Evolutionary conservation across 208 protist species (phyloP).

Genomic region (Novymonas esmeraldas): DNA sequence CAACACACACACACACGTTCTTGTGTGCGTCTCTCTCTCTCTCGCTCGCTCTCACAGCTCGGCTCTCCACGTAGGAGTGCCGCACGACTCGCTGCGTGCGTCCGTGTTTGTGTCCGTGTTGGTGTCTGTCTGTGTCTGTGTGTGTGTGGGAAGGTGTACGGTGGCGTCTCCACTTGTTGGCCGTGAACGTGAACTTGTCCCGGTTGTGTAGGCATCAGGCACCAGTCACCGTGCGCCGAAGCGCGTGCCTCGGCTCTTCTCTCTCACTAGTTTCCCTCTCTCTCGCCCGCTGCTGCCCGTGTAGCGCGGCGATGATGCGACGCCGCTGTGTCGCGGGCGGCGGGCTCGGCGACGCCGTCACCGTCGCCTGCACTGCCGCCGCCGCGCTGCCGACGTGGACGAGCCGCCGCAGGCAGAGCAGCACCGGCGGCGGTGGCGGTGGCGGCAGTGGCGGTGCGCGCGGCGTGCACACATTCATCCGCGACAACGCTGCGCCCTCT

Average conservation of each 20-base stretch:
- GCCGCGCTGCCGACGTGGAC: background rate
- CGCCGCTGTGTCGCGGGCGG: slow-evolving; percentile 25
- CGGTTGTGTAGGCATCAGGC: too few relatives aligned
- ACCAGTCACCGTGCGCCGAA: background rate
- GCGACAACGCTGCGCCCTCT: slow-evolving; percentile 15
- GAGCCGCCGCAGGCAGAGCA: slow-evolving; percentile 20
- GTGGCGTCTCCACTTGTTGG: too few relatives aligned
- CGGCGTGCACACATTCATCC: slow-evolving; percentile 25
- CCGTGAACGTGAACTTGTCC: too few relatives aligned
- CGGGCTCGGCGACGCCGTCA: background rate
- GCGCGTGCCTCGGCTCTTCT: slow-evolving; percentile 5
- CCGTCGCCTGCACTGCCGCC: background rate
- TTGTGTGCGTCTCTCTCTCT: background rate
- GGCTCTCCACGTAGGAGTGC: background rate
- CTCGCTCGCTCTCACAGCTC: background rate
- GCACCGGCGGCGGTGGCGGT: slow-evolving; percentile 2
- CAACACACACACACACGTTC: background rate
- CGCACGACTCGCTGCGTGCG: background rate
- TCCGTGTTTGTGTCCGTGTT: background rate
- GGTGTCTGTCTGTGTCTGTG: background rate
- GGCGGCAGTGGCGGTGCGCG: slow-evolving; percentile 6
- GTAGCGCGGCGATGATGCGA: slow-evolving; percentile 36
- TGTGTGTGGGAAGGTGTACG: too few relatives aligned
- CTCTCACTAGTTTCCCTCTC: background rate
- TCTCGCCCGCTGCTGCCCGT: too few relatives aligned